phyloP scores from a whole-genome alignment of 441 rosid genomes.

The Populus hybrid region DNA sequence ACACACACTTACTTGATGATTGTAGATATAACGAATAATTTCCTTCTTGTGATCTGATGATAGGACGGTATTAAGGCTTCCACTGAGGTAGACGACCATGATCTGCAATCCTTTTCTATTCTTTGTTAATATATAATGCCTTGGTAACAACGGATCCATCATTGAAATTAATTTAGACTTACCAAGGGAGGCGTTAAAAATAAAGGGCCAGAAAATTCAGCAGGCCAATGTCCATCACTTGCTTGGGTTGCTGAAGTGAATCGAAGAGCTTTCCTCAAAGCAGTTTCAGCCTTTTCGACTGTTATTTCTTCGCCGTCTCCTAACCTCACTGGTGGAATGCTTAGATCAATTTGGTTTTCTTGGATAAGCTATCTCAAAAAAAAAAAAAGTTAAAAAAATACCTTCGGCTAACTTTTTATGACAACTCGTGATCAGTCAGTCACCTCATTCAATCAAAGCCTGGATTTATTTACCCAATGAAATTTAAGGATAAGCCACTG shows the following conservation, averaged over 20 bases:
- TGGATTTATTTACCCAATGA: no score
- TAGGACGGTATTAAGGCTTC: conserved; percentile 37
- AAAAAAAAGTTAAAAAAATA: no score
- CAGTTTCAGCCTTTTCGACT: conserved; percentile 26
- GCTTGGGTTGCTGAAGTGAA: conserved; percentile 54
- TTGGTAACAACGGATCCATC: background rate
- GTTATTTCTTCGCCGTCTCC: conserved; percentile 21
- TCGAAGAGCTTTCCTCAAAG: conserved; percentile 41
- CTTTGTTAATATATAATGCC: no score
- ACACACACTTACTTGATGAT: conserved; percentile 49
- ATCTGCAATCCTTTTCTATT: conserved; percentile 32
- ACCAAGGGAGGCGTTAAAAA: conserved; percentile 44
- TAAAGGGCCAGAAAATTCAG: conserved; percentile 57
- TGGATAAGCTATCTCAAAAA: conserved; percentile 13
- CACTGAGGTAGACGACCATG: conserved; percentile 53
- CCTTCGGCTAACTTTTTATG: no score
- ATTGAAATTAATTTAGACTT: background rate
- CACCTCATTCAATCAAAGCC: no score
- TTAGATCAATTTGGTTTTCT: conserved; percentile 13
- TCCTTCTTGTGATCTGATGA: conserved; percentile 57
- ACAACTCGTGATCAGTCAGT: no score
- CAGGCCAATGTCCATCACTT: conserved; percentile 71
- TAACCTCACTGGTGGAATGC: background rate
- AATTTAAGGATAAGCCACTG: no score
- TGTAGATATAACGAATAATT: conserved; percentile 53